Conservation (phyloP, 192 early-diverging fungal genomes). For the Coemansia furcata region DNA sequence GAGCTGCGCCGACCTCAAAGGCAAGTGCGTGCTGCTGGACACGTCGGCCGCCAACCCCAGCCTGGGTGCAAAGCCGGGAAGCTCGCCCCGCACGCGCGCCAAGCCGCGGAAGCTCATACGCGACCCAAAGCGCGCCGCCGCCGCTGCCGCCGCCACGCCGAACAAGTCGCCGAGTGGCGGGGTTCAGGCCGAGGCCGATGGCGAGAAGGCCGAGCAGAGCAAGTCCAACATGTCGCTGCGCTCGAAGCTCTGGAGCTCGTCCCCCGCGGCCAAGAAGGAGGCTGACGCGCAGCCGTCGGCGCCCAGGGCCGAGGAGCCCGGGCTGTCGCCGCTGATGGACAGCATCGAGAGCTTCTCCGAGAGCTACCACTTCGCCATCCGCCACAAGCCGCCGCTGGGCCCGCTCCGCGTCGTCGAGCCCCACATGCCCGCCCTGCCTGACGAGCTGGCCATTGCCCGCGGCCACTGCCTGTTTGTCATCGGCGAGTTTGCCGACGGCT, state of each 20-base stretch:
- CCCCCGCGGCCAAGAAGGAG: background rate
- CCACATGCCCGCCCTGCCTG: slow-evolving; percentile 26
- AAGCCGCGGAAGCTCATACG: slow-evolving; percentile 49
- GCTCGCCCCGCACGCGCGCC: background rate
- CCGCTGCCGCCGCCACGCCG: background rate
- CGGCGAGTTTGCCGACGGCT: slow-evolving; percentile 51
- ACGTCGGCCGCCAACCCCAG: slow-evolving; percentile 45
- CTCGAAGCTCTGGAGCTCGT: slow-evolving; percentile 7
- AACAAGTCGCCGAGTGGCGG: slow-evolving; percentile 1
- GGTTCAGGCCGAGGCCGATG: background rate
- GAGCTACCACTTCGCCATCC: slow-evolving; percentile 45
- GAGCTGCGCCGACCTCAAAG: background rate
- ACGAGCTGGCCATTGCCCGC: slow-evolving; percentile 28
- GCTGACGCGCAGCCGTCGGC: background rate
- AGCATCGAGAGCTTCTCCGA: slow-evolving; percentile 48
- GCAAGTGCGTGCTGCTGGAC: slow-evolving; percentile 25
- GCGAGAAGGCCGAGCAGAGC: background rate
- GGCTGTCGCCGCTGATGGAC: slow-evolving; percentile 14
- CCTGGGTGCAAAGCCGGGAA: background rate
- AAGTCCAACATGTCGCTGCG: slow-evolving; percentile 10
- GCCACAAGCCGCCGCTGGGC: slow-evolving; percentile 44
- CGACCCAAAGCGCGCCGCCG: slow-evolving; percentile 7
- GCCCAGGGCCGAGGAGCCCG: background rate
- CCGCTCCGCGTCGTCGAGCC: slow-evolving; percentile 35
- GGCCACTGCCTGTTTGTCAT: slow-evolving; percentile 35